Base-by-base conservation (phyloP, 805 yeast species). In the Saccharomycopsis sp. region DNA sequence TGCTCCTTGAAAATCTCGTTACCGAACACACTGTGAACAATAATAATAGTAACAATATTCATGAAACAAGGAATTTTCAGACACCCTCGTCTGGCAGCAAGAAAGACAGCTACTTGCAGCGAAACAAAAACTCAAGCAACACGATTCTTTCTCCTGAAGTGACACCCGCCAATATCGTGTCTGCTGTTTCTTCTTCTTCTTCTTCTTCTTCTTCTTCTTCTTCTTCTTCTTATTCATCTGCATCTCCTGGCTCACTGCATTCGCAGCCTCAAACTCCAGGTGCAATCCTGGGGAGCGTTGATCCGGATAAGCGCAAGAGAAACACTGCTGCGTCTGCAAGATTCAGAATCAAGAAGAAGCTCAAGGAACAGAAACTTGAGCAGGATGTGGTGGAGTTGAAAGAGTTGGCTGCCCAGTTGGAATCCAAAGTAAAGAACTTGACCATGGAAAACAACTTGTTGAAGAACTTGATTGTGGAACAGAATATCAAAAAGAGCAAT, bases 261-360 rank as follows among this genome's bases (percentile, higher is more conserved):
- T n/a, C n/a, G n/a, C n/a, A n/a, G n/a, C n/a, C n/a, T n/a, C n/a
- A n/a, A n/a, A n/a, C n/a, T n/a, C n/a, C n/a, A n/a, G n/a, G n/a
- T n/a, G n/a, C n/a, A n/a, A n/a, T n/a, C n/a, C n/a, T n/a, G n/a
- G n/a, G n/a, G n/a, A n/a, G n/a, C n/a, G n/a, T 27, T 4, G 51
- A 50, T 27, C 38, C 39, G 4, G 79, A 74, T 46, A 76, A 75
- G 52, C 64, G 77, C 47, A 62, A 71, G 43, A 62, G 80, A 48
- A 76, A 75, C 53, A 74, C 83, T 2, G 75, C 76, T 4, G 85
- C 85, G 0, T 68, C 76, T 34, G 83, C 83, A 0, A 59, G 81
- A 39, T 77, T 77, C 57, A 59, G 84, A 49, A 63, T 72, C 33
- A 77, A 77, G 58, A 75, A 75, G 65, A 76, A 75, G 54, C 52